These are phyloP conservation scores for Lactarius psammicola DNA, from an alignment of 768 basidiomycete genomes.

Conservation along the genomic window DNA sequence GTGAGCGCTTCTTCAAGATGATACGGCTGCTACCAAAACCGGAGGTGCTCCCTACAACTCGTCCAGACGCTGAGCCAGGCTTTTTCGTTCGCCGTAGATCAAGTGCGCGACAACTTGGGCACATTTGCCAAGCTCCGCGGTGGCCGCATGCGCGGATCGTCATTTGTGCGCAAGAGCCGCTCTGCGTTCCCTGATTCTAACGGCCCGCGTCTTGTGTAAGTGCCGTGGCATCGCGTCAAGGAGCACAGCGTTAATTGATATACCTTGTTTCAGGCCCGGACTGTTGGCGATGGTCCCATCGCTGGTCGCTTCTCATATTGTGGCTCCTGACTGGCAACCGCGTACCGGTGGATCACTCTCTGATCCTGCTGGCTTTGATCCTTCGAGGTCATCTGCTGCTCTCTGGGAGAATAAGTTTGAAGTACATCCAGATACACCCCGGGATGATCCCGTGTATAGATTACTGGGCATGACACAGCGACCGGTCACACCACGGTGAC, in stretches of 20 bases:
- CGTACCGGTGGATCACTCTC: slow-evolving; percentile 54
- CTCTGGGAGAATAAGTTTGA: slow-evolving; percentile 85
- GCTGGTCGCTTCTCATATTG: slow-evolving; percentile 69
- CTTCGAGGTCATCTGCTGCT: slow-evolving; percentile 77
- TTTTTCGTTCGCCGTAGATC: slow-evolving; percentile 78
- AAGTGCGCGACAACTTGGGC: slow-evolving; percentile 82
- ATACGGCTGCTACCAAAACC: slow-evolving; percentile 61
- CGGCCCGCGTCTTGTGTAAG: slow-evolving; percentile 46
- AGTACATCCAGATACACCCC: slow-evolving; percentile 80
- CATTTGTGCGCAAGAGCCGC: slow-evolving; percentile 83
- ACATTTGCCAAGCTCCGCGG: slow-evolving; percentile 85
- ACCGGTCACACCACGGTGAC: slow-evolving; percentile 19
- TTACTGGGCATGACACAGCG: slow-evolving; percentile 13
- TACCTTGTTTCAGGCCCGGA: slow-evolving; percentile 51
- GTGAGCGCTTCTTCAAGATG: slow-evolving; percentile 59
- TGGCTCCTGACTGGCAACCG: slow-evolving; percentile 56
- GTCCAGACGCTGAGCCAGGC: slow-evolving; percentile 55
- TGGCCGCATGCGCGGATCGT: slow-evolving; percentile 81
- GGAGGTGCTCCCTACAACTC: slow-evolving; percentile 61
- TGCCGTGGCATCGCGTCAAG: slow-evolving; percentile 33
- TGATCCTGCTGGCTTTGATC: slow-evolving; percentile 73
- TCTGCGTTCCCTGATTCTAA: slow-evolving; percentile 51
- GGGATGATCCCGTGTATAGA: slow-evolving; percentile 53
- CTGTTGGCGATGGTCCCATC: slow-evolving; percentile 77
- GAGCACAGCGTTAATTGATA: slow-evolving; percentile 31